Evolutionary conservation across 2,329 filamentous ascomycete species (phyloP), one percentile per base, ranked within the genome.

Genomic region (Penicillium sp.): DNA sequence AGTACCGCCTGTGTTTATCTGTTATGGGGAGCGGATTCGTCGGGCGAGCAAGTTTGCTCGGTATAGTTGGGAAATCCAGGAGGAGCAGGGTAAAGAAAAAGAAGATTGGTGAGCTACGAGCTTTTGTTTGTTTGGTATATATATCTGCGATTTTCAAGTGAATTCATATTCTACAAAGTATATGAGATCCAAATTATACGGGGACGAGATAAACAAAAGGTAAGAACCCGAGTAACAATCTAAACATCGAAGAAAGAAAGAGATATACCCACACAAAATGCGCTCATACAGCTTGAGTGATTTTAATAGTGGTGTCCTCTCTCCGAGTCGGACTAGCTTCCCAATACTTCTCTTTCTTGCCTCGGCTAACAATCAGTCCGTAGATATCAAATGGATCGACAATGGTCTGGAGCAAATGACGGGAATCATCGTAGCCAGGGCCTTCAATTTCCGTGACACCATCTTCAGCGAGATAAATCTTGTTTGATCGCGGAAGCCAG

Each of bases 371-470:
- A n/a, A 77, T 62, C 25, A 78, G 52, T 6, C 76, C 75, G 19
- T 61, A 63, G 12, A 79, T 43, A 61, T 79, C 76, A 58, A 79
- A 78, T 2, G 77, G 77, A 61, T 79, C 77, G 15, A 79, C 31
- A 1, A 79, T 36, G 0, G 77, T 82, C 4, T 77, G 49, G 8
- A 79, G 58, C 62, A 78, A 79, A 7, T 72, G 76, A 15, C 81
- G 71, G 41, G 75, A 72, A 61, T 83, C 81, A 3, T 77, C 67
- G 72, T 77, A 82, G 0, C 81, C 81, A 0, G 80, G 80, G 0
- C 81, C 81, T 44, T 74, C 70, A 6, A 80, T 65, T 65, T 84
- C 83, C 0, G 81, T 84, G 35, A 79, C 73, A 0, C 82, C 82
- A 66, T 85, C 82, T 13, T 70, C 62, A 6, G 78, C 76, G 1